Evolutionary conservation across 371 early-diverging fungal species (phyloP), one percentile per base, ranked within the genome.

Genomic region (Mortierella sp.): DNA sequence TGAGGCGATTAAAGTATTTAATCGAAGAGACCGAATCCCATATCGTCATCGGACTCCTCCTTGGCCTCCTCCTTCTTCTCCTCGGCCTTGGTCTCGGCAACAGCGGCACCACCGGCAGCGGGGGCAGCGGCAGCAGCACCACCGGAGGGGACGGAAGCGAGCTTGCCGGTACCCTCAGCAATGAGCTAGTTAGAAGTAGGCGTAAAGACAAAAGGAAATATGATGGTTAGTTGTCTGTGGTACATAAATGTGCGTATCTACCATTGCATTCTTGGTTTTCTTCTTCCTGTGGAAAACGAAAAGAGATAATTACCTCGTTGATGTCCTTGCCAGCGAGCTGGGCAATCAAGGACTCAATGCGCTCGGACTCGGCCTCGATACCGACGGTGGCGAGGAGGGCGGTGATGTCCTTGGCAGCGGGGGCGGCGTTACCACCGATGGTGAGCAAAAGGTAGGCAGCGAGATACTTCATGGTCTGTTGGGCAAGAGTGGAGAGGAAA

Each of bases 401-500:
- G 91, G 93, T 93, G 95, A 99, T 92, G 85, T 96, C 95, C 55
- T 80, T 90, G 86, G 94, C 95, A 85, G 96, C 85, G 86, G 99
- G 98, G 88, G 93, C 80, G 87, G 93, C 91, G 90, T 97, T 96
- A 82, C 97, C 97, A 91, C 96, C 98, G 90, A 95, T 95, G 88
- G 92, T 90, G 89, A 97, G 96, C 88, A 99, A 96, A 88, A 99
- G 94, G 95, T 97, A 98, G 88, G 99, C 98, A 88, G 98, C 99
- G 89, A 99, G 93, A 91, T 96, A 95, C 95, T 98, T 97, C 99
- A 98, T 99, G 88, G 79, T 75, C 83, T 82, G 72, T 78, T 75
- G 56, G 18, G n/a, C 6, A 41, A 41, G 41, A 41, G 65, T 41
- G 56, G 29, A 56, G 41, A 49, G 46, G 48, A 24, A 48, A 68